Evolutionary conservation across 768 basidiomycete genomes (phyloP), one percentile per base, ranked within the genome.

Genomic region (Pleurotus djamor): DNA sequence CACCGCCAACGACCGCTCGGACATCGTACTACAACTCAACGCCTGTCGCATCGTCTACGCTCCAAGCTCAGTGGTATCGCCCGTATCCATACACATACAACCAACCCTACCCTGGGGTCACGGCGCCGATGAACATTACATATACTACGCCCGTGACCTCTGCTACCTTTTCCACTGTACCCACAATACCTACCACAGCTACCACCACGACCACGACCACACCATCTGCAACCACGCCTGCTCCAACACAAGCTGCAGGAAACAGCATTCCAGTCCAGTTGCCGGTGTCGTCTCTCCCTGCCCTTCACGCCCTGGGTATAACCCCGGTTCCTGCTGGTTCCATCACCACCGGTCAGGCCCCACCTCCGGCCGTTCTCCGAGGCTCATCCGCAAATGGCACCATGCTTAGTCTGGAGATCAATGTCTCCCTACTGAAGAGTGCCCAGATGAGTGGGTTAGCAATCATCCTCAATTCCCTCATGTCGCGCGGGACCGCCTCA

Each of bases 361-460:
- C 85, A 64, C 88, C 90, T 0, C 80, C 87, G n/a, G 91, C 89
- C n/a, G 82, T 93, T 13, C 75, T 92, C 52, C 82, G 86, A 41
- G 86, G 89, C 33, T 86, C 88, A 1, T 84, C 85, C 2, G 81
- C 84, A 5, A 86, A 90, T 65, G 90, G 90, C 10, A 80, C 83
- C 16, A 85, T 88, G 78, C 71, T 92, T 59, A 88, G 81, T 67
- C 73, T 94, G 57, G 91, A 93, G 62, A 89, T 94, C 67, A 92
- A 92, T 61, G 84, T 92, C 33, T 85, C 86, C 13, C 71, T 87
- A 16, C 75, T 94, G 57, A 87, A 91, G 69, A 78, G 84, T 14
- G 76, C 83, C n/a, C 91, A 93, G 66, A 87, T 89, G 85, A 89
- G 80, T 67, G 89, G 89, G 12, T 65, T 92, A 63, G 88, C 88